Evolutionary conservation across 2,329 filamentous ascomycete species (phyloP), one percentile per base, ranked within the genome.

Genomic region (Phialemoniopsis sp.): DNA sequence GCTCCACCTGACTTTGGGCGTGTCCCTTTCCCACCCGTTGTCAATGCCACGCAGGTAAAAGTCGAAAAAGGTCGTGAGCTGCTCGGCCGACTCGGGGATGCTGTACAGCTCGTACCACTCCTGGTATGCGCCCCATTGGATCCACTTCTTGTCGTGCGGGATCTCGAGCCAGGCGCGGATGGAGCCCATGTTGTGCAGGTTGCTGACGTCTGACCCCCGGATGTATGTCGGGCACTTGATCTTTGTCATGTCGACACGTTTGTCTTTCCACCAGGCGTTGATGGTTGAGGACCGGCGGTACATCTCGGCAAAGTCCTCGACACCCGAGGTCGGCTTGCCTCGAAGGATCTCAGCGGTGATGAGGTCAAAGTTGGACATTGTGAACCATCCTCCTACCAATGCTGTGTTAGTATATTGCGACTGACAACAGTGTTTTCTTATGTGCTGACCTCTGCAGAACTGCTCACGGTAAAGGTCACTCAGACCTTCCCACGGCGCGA

Each of bases 381-480:
- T 56, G 41, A 57, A 57, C 45, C 52, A 54, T 2, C 68, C 67
- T 26, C 21, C 21, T 26, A 10, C n/a, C n/a, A 10, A 26, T 6
- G 6, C 6, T 26, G 10, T 26, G 10, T 26, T 10, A 26, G 21
- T 10, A 26, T 10, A 6, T 10, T 6, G 21, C 21, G 10, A 10
- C 21, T 26, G 6, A 26, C 10, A 26, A 26, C 21, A 26, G 6
- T 26, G 21, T 6, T 10, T 6, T 26, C 21, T n/a, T n/a, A n/a
- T n/a, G n/a, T n/a, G n/a, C n/a, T n/a, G n/a, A 13, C 70, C 68
- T 5, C 68, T 59, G 29, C 55, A 58, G 44, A 70, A 66, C 18
- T 66, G 60, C 44, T 73, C 69, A 3, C 68, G 62, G 43, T 68
- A 73, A 4, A 72, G 46, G 43, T 74, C 70, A 1, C 59, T 60